phyloP scores from a whole-genome alignment of 257 asterid species.

The Eustoma russellianum region DNA sequence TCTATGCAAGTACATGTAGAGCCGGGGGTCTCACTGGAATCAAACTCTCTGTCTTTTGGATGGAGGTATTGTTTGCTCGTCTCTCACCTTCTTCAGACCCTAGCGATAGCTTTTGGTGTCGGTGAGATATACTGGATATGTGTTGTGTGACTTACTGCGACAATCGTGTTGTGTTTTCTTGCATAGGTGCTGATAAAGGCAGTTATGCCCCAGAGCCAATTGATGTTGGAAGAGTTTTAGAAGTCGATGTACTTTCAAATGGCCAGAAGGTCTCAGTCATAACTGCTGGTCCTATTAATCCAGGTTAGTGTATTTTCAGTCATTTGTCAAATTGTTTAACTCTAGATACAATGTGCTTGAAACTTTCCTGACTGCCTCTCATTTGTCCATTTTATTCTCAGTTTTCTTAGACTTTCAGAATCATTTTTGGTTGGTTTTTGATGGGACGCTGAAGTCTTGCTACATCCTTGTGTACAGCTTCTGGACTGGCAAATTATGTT shows the following conservation, averaged over 20 bases:
- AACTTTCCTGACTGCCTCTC: not conserved
- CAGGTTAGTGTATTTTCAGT: constrained; percentile 35
- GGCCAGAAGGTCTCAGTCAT: constrained; percentile 41
- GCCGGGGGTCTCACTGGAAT: too few species aligned
- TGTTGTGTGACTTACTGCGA: not conserved
- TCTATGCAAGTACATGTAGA: too few species aligned
- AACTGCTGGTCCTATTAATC: constrained; percentile 69
- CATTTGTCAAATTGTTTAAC: not conserved
- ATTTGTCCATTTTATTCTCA: not conserved
- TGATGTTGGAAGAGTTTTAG: constrained; percentile 84
- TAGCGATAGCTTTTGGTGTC: too few species aligned
- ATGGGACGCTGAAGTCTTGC: not conserved
- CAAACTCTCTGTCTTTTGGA: too few species aligned
- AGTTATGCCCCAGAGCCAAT: constrained; percentile 93
- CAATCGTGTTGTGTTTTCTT: constrained; percentile 4
- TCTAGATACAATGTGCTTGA: not conserved
- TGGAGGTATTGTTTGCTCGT: too few species aligned
- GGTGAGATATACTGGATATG: too few species aligned
- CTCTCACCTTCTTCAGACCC: too few species aligned
- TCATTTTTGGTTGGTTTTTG: not conserved
- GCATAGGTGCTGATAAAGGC: constrained; percentile 67
- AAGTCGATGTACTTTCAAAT: constrained; percentile 52
- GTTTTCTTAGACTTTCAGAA: not conserved
- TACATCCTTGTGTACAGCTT: constrained; percentile 14
- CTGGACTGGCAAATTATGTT: constrained; percentile 54